Percentiles rank a stretch among this genome's conserved stretches.
These are phyloP conservation scores for Chloranthus sessilifolius DNA, from an alignment of 164 flowering plant species.

Conservation along the genomic window DNA sequence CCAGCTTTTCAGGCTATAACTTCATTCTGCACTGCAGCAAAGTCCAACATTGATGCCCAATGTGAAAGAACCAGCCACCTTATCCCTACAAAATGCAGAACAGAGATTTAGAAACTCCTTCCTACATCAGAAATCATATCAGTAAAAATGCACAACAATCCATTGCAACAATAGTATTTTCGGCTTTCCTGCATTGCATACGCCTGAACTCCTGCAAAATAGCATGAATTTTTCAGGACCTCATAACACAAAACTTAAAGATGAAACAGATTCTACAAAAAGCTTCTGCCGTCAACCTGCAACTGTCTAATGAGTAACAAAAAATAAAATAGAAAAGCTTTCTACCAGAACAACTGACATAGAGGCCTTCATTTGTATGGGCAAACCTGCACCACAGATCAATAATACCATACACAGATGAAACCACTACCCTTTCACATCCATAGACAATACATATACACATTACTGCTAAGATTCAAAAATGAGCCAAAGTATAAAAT, in stretches of 20 bases:
- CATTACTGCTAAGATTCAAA: neutral
- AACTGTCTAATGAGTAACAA: neutral
- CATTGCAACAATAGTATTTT: no score
- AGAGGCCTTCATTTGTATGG: conserved; percentile 18
- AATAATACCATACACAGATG: conserved; percentile 1
- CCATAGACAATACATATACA: neutral
- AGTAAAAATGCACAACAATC: no score
- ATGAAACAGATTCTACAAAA: neutral
- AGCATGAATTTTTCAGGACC: conserved; percentile 27
- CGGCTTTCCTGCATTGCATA: conserved; percentile 31
- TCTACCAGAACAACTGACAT: conserved; percentile 18
- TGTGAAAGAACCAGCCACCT: no score
- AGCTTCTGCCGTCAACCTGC: conserved; percentile 19
- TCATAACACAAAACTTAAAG: conserved; percentile 8
- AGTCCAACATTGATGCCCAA: no score
- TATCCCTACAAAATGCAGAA: no score
- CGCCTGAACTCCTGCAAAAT: conserved; percentile 44
- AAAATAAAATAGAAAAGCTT: conserved; percentile 1
- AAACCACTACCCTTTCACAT: no score
- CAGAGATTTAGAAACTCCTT: no score
- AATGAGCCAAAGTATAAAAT: neutral
- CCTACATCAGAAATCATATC: no score
- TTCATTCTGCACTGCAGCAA: no score
- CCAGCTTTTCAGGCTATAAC: no score
- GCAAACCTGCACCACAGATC: conserved; percentile 24